Evolutionary conservation across 2,329 filamentous ascomycete species (phyloP), one percentile per base, ranked within the genome.

Genomic region (Arthroderma sp.): DNA sequence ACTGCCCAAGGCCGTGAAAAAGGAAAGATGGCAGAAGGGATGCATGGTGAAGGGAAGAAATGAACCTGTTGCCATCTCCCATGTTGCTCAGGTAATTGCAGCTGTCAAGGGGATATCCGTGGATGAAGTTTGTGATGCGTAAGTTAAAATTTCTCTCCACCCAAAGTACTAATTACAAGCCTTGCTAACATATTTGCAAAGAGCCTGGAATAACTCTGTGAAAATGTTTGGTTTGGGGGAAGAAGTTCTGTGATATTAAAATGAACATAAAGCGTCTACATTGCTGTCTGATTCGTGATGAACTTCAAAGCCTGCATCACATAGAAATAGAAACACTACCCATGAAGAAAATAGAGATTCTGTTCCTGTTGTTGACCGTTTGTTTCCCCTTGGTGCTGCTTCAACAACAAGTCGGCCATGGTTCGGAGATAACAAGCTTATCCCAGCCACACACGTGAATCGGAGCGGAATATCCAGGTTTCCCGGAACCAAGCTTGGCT

Each of bases 21-120:
- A 94, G 67, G 91, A 98, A 67, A 94, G 85, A 62, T 98, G 87
- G 82, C 75, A 77, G 38, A 78, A 85, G 55, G 89, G 88, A 0
- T 74, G 73, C 36, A 89, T 95, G 84, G 77, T 98, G 43, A 98
- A 96, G 67, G 86, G 89, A 0, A 77, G 91, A 48, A 98, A 98
- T 59, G 91, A 98, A 64, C 85, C 89, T 6, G 88, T 83, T 55
- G 82, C 77, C 43, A 95, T 98, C 52, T 78, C 81, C 51, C 79
- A 82, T 43, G 84, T 98, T 9, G 91, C 86, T n/a, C 80, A 82
- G 61, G 85, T 89, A 42, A 80, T 98, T 51, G 89, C 91, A 1
- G 79, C 74, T 36, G 82, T 96, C 51, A 95, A 94, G 63, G 85
- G 76, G 0, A 70, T 94, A 3, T 65, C 73, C 3, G 74, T 94